Percentiles rank a stretch among this genome's conserved stretches.
phyloP scores from a whole-genome alignment of 2,329 filamentous ascomycete species.

The Fusarium temperatum region DNA sequence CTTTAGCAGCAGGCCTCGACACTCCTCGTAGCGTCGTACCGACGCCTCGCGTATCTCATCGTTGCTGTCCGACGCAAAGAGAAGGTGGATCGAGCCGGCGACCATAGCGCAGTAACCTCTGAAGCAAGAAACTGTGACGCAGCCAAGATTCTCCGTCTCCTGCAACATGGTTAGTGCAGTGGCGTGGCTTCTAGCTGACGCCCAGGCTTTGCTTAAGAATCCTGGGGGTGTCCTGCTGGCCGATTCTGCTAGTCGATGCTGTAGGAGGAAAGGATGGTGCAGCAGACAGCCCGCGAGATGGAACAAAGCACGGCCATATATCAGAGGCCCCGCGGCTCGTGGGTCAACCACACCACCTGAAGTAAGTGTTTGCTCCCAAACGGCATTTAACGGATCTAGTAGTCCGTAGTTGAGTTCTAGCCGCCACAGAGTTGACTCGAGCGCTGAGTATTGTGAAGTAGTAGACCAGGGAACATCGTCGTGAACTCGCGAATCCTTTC shows the following conservation, averaged over 20 bases:
- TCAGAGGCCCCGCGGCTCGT: not conserved
- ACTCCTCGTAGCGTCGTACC: not conserved
- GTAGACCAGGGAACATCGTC: not conserved
- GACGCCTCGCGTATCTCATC: not conserved
- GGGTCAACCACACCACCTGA: not conserved
- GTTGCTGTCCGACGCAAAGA: not conserved
- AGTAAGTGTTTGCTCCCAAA: not conserved
- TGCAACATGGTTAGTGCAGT: not conserved
- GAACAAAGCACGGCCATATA: not conserved
- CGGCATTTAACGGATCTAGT: not conserved
- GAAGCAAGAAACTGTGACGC: not conserved
- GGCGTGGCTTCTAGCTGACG: not conserved
- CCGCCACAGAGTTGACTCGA: not conserved
- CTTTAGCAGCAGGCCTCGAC: not conserved
- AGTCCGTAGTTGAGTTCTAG: not conserved
- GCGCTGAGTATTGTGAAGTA: not conserved
- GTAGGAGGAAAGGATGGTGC: not conserved
- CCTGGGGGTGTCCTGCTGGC: not conserved
- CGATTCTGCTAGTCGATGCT: not conserved
- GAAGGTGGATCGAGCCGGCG: not conserved
- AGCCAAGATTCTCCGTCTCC: not conserved
- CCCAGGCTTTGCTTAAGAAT: not conserved
- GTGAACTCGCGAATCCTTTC: not conserved
- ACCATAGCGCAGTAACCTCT: not conserved
- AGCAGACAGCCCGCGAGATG: not conserved